Percentiles rank a stretch among this genome's conserved stretches.
Evolutionary conservation across 257 asterid species (phyloP).

Genomic region (Solanum etuberosum): DNA sequence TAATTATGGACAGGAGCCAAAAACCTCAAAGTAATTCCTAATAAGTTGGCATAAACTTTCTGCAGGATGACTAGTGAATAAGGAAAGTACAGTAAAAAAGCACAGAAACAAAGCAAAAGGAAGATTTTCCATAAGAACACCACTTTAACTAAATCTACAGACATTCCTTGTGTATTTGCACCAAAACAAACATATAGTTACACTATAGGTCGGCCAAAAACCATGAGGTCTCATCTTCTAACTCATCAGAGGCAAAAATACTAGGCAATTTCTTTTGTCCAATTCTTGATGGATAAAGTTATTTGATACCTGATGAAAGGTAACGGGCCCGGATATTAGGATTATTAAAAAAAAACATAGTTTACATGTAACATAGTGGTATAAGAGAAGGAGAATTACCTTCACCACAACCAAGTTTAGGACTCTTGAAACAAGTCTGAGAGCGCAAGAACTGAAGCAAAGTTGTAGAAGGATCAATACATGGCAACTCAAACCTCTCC

Average conservation of each 20-base stretch:
- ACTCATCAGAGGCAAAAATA: background rate
- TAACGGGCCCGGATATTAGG: background rate
- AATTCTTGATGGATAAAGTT: background rate
- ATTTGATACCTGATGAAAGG: background rate
- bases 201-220: background rate
- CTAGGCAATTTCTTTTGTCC: background rate
- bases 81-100: background rate
- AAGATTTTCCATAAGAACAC: background rate
- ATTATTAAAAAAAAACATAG: background rate
- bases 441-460: constrained; percentile 60
- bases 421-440: constrained; percentile 59
- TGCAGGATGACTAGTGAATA: background rate
- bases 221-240: background rate
- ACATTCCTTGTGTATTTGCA: background rate
- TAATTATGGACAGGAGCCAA: background rate
- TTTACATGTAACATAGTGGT: background rate
- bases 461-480: constrained; percentile 58
- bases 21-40: background rate
- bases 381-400: constrained; percentile 15
- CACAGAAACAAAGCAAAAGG: background rate
- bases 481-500: constrained; percentile 46
- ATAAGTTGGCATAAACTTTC: background rate
- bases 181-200: background rate
- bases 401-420: constrained; percentile 76
- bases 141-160: background rate